Percentiles rank a stretch among this genome's conserved stretches.
Conservation (phyloP, 306 rosid genomes). For the Sesbania bispinosa region DNA sequence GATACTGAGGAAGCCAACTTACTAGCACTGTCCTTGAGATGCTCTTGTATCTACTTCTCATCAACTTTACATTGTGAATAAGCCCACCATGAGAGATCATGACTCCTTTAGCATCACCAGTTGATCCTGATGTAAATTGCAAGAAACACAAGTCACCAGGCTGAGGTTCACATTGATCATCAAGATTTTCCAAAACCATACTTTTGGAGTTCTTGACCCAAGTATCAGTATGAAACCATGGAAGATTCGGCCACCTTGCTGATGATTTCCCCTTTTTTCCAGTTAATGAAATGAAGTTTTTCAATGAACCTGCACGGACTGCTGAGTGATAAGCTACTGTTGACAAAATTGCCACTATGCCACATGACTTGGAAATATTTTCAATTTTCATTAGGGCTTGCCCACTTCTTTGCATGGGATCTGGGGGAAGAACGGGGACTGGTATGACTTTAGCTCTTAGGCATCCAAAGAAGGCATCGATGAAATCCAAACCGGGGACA, state of each 20-base stretch:
- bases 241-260: conserved; percentile 82
- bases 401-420: conserved; percentile 86
- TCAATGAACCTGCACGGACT: conserved; percentile 71
- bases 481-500: conserved; percentile 80
- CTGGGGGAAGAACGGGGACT: conserved; percentile 94
- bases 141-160: conserved; percentile 65
- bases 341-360: conserved; percentile 77
- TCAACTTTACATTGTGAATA: conserved; percentile 79
- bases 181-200: conserved; percentile 12
- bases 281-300: conserved; percentile 47
- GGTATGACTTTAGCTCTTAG: conserved; percentile 77
- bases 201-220: conserved; percentile 64
- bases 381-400: conserved; percentile 86
- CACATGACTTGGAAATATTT: conserved; percentile 74
- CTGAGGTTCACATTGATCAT: conserved; percentile 52
- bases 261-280: conserved; percentile 52
- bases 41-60: conserved; percentile 72
- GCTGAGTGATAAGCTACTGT: conserved; percentile 76
- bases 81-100: conserved; percentile 94
- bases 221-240: conserved; percentile 81
- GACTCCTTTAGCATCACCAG: conserved; percentile 97
- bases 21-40: conserved; percentile 77
- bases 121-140: conserved; percentile 92
- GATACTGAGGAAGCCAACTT: conserved; percentile 98
- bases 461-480: conserved; percentile 93